Conservation (phyloP, 345 rosid genomes). For the Lumnitzera littorea region DNA sequence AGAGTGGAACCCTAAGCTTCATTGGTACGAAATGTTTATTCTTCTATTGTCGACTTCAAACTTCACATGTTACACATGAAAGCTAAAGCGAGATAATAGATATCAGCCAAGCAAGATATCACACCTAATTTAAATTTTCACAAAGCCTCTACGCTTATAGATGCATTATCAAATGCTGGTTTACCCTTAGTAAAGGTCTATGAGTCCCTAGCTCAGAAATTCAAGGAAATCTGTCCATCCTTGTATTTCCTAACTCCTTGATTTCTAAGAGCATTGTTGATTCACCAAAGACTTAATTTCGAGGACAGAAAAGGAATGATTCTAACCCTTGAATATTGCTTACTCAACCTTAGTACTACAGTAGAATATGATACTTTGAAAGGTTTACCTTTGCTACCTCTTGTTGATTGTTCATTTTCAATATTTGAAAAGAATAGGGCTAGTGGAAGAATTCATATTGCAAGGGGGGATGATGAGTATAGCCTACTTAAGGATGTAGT, state of each 20-base stretch:
- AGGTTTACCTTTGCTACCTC: slow-evolving; percentile 84
- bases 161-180: slow-evolving; percentile 79
- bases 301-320: slow-evolving; percentile 52
- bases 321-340: slow-evolving; percentile 82
- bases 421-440: slow-evolving; percentile 62
- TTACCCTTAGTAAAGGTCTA: slow-evolving; percentile 63
- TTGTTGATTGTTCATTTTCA: slow-evolving; percentile 77
- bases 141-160: slow-evolving; percentile 56
- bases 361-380: slow-evolving; percentile 37
- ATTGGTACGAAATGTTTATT: slow-evolving; percentile 57
- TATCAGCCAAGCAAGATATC: slow-evolving; percentile 80
- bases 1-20: slow-evolving; percentile 91
- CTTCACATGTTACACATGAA: slow-evolving; percentile 70
- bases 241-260: slow-evolving; percentile 75
- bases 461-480: slow-evolving; percentile 50
- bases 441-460: slow-evolving; percentile 72
- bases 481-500: slow-evolving; percentile 75
- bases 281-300: slow-evolving; percentile 64
- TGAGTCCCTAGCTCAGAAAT: slow-evolving; percentile 55
- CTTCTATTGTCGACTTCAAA: slow-evolving; percentile 54
- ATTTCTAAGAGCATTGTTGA: slow-evolving; percentile 59
- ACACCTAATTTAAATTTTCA: slow-evolving; percentile 77
- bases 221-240: slow-evolving; percentile 61
- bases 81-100: slow-evolving; percentile 92
- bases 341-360: slow-evolving; percentile 58